Base-by-base conservation (phyloP, 202 grass and related monocot species). In the Digitaria exilis region DNA sequence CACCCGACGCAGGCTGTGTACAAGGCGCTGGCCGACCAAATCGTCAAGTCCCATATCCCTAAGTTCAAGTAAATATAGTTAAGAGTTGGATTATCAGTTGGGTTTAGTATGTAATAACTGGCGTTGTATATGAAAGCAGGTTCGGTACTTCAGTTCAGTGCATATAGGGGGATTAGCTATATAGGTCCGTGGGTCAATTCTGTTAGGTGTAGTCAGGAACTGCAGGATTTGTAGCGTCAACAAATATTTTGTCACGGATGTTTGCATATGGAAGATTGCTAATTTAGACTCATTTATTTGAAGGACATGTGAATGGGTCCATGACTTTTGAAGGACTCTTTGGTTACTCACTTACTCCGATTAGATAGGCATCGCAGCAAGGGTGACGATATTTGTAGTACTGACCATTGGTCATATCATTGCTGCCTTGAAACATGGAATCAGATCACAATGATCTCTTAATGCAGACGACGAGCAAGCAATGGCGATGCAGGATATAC, bases 1-100 rank as follows among this genome's bases (percentile, higher is more conserved):
- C 92, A 94, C 59, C 89, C 87, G 30, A 85, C 92, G 51, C 89
- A 94, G 67, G 64, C 84, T n/a, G 55, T 84, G 58, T 91, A 94
- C 75, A 87, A 87, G 80, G 71, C 73, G 13, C 69, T 94, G 7
- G 87, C 87, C 13, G 80, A 80, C 42, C 67, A 77, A 50, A 62
- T 94, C 77, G 81, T 89, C 80, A 42, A 80, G 59, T 37, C 75
- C 32, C 55, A 85, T 12, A 10, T 83, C 19, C 6, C 73, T 18
- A 56, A 86, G 59, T 51, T 91, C 48, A 52, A 76, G 10, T 88
- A 58, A 80, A 80, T 9, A 28, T 29, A 67, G 41, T 28, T 35
- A 21, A 66, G 10, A 6, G 19, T 25, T 69, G 6, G 49, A 71
- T 71, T 52, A 39, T 19, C 4, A 3, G 19, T 28, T 63, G 25